Evolutionary conservation across 2,329 filamentous ascomycete genomes (phyloP), one percentile per base, ranked within the genome.

Genomic region (Stachybotrys elegans): DNA sequence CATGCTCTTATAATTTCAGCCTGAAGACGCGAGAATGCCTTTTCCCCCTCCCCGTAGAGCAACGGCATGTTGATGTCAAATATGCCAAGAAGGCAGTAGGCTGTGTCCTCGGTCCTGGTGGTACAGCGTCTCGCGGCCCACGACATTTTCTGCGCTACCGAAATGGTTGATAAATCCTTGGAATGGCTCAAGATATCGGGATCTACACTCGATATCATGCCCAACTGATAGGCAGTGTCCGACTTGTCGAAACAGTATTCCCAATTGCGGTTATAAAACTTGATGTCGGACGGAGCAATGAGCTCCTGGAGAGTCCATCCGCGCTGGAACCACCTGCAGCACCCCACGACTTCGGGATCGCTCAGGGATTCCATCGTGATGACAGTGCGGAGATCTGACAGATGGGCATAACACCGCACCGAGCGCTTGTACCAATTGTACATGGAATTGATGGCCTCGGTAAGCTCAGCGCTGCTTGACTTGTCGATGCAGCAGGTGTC

Each of bases 21-120:
- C 23, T 60, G 57, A 2, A 60, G 39, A 6, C 57, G 40, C 31
- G 51, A 56, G 45, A 60, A 59, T 2, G 57, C 56, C 21, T 60
- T 58, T 20, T 48, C 51, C 1, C 60, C 61, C 40, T 65, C 60
- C 3, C 60, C 60, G 13, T 63, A 63, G 0, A 65, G 49, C 6
- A 65, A 43, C 4, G 61, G 56, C 56, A 65, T 65, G 32, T 60
- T 57, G 32, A 65, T 61, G 40, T 58, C 50, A 36, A 65, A 62
- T 6, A 64, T 49, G 5, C 59, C 62, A 5, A 64, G 43, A 4
- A 64, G 50, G 37, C 56, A 65, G 36, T 63, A 65, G 4, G 61
- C 57, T 12, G 53, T 44, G 40, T 64, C 61, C 37, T 65, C 61
- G 6, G 49, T 44, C 1, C 59, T 48, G 8, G 59, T 59, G 1